Percentiles rank a stretch among this genome's conserved stretches.
Evolutionary conservation across 768 basidiomycete genomes (phyloP).

Genomic region (Boletales sp.): DNA sequence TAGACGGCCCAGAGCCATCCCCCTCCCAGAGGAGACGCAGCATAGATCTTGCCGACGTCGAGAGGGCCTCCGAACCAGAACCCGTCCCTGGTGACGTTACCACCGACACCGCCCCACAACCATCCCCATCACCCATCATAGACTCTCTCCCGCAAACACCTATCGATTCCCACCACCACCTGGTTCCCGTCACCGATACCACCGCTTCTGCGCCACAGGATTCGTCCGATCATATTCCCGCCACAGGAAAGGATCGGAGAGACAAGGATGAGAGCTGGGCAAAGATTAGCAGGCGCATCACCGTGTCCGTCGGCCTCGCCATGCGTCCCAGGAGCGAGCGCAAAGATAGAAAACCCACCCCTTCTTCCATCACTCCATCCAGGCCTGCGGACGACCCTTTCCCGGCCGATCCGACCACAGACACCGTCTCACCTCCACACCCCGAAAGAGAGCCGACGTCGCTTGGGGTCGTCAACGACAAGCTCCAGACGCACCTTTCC

Average conservation of each 20-base stretch:
- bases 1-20: conserved; percentile 28
- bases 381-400: conserved; percentile 23
- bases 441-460: conserved; percentile 19
- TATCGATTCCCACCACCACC: conserved; percentile 4
- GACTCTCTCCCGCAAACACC: conserved; percentile 18
- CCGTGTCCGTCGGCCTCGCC: conserved; percentile 49
- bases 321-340: conserved; percentile 34
- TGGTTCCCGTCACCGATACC: conserved; percentile 3
- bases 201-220: conserved; percentile 4
- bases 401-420: conserved; percentile 8
- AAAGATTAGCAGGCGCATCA: conserved; percentile 63
- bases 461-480: conserved; percentile 26
- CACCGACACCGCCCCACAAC: background rate
- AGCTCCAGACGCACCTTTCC: conserved; percentile 20
- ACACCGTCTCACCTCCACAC: conserved; percentile 3
- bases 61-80: conserved; percentile 21
- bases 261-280: conserved; percentile 52
- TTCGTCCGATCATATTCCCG: conserved; percentile 24
- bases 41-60: conserved; percentile 33
- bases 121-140: background rate
- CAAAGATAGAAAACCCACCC: conserved; percentile 30
- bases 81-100: background rate
- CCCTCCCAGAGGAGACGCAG: conserved; percentile 30
- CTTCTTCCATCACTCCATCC: conserved; percentile 18
- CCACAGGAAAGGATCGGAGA: conserved; percentile 36